These are phyloP conservation scores for Bolboschoenus planiculmis DNA, from an alignment of 176 grass and related monocot genomes.

Conservation along the genomic window DNA sequence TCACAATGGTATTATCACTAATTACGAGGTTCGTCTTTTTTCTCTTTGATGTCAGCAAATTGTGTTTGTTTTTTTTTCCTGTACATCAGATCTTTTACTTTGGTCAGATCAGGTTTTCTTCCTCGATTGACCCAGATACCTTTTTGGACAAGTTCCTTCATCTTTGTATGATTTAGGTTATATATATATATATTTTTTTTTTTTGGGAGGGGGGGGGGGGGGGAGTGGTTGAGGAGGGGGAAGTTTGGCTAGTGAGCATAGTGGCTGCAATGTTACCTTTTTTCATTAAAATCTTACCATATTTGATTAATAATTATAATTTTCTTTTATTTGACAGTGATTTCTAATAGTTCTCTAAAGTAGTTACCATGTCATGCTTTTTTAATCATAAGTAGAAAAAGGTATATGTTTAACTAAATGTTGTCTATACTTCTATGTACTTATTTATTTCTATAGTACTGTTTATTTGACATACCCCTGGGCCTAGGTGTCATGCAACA, in stretches of 20 bases:
- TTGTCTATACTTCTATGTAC: neutral
- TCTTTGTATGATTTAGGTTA: neutral
- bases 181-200: no score
- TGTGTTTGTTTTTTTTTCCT: neutral
- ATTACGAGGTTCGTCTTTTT: slow-evolving; percentile 75
- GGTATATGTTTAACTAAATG: neutral
- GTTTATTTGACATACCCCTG: neutral
- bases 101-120: neutral
- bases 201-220: no score
- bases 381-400: neutral
- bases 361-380: neutral
- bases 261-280: neutral
- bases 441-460: neutral
- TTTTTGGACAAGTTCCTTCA: neutral
- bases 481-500: neutral
- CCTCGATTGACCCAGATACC: neutral
- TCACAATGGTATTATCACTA: slow-evolving; percentile 99
- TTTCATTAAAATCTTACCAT: neutral
- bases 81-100: neutral
- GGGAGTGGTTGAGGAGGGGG: neutral
- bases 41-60: neutral
- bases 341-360: neutral
- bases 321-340: neutral
- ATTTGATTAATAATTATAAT: neutral
- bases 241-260: neutral